Evolutionary conservation across 2,329 filamentous ascomycete species (phyloP).

Genomic region (Mycosphaerelloides madeirae): DNA sequence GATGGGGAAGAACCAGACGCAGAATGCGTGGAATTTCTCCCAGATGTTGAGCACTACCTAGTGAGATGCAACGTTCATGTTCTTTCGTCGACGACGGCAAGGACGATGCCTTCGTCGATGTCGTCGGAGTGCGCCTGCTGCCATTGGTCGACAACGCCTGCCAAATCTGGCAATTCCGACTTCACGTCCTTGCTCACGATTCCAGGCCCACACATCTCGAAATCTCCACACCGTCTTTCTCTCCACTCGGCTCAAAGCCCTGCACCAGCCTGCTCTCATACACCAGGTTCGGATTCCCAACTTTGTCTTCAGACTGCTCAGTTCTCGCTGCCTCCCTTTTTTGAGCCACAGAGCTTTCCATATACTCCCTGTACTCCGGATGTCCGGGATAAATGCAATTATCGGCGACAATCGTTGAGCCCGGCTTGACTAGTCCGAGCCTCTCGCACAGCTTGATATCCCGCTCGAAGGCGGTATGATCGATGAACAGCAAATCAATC

Average conservation of each 20-base stretch:
- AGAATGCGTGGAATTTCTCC: no score
- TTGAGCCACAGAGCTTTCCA: conserved; percentile 58
- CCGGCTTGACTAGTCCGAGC: conserved; percentile 57
- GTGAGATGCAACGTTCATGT: no score
- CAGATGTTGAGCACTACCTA: no score
- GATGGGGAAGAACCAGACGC: no score
- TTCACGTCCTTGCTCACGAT: background rate
- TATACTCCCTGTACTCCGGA: conserved; percentile 64
- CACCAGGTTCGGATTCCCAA: conserved; percentile 38
- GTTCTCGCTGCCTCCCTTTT: conserved; percentile 46
- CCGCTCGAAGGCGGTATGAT: conserved; percentile 68
- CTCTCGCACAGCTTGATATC: conserved; percentile 74
- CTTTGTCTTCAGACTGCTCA: background rate
- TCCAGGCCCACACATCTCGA: conserved; percentile 50
- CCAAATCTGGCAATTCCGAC: no score
- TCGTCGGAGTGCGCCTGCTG: no score
- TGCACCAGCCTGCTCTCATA: conserved; percentile 62
- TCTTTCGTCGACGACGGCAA: no score
- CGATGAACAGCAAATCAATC: conserved; percentile 70
- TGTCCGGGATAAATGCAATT: conserved; percentile 68
- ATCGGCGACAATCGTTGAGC: conserved; percentile 62
- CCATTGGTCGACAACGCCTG: no score
- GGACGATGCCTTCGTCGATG: no score
- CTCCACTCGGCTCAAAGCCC: conserved; percentile 64
- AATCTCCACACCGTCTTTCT: conserved; percentile 64